Evolutionary conservation across 495 filamentous ascomycete genomes (phyloP), one percentile per base, ranked within the genome.

Genomic region (Venustampulla echinocandica): DNA sequence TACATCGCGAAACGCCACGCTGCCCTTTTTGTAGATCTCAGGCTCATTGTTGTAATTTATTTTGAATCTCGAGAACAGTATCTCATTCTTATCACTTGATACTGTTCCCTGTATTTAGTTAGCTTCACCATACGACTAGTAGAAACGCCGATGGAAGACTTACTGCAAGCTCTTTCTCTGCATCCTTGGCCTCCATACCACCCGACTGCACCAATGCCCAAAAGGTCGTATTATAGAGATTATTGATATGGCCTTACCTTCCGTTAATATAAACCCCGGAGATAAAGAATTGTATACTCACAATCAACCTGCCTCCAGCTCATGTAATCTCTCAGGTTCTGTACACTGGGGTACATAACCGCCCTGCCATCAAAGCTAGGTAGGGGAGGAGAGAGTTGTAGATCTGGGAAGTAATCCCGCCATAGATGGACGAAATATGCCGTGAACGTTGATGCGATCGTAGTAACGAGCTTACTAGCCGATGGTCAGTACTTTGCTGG

Each of bases 11-110:
- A 85, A 92, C 6, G 95, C 57, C 1, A 95, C 82, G 46, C 85
- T 96, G 7, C 92, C 92, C 62, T 96, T 98, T 65, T 82, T 92
- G 61, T 80, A 95, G 2, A 92, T 87, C 37, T 93, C 88, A 0
- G 77, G 76, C 62, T 97, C 92, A 54, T 95, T 88, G 64, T 97
- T 97, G 67, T 98, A 98, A 59, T 98, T 98, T 54, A 96, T 90
- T 2, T 77, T 74, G 61, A 95, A 96, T 24, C 74, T 74, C 9
- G 82, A 85, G 62, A 92, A 98, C 2, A 98, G 72, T 23, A 98
- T 90, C 65, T 98, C 92, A 47, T 98, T 92, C 69, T 98, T 98
- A 54, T 95, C 87, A 2, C 77, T 69, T 0, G 90, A 75, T 1
- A 87, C 61, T 0, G 90, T 93, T 1, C 90, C 89, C 81, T 93